Percentiles rank a stretch among this genome's conserved stretches.
phyloP scores from a whole-genome alignment of 2,329 filamentous ascomycete genomes.

The Trichophyton verrucosum region DNA sequence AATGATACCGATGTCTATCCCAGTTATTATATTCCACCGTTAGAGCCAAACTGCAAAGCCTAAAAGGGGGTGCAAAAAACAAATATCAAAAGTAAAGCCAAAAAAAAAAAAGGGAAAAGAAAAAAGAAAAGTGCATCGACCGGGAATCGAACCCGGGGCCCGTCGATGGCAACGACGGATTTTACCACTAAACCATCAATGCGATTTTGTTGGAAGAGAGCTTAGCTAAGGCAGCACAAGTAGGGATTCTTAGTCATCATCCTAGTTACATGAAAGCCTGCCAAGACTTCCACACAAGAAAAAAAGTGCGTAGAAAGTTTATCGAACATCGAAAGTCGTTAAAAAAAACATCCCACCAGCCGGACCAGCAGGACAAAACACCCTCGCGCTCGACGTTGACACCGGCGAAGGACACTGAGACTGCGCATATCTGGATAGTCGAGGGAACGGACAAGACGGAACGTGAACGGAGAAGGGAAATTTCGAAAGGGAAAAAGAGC shows the following conservation, averaged over 20 bases:
- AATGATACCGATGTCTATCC: background rate
- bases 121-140: background rate
- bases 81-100: background rate
- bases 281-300: slow-evolving; percentile 3
- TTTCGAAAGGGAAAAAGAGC: background rate
- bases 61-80: background rate
- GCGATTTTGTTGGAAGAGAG: background rate
- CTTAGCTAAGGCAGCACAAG: background rate
- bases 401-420: background rate
- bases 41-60: too few species aligned
- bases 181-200: slow-evolving; percentile 2
- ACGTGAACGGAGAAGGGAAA: background rate
- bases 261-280: background rate
- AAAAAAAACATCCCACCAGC: background rate
- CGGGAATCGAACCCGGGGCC: background rate
- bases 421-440: background rate
- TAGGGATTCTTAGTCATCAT: background rate
- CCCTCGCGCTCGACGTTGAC: too few species aligned
- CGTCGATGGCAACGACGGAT: background rate
- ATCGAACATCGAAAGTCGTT: background rate
- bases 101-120: background rate
- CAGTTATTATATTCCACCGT: background rate
- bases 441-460: background rate
- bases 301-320: background rate
- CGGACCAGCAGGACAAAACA: too few species aligned